phyloP scores from a whole-genome alignment of 2,329 filamentous ascomycete genomes.

The Aspergillus brasiliensis region DNA sequence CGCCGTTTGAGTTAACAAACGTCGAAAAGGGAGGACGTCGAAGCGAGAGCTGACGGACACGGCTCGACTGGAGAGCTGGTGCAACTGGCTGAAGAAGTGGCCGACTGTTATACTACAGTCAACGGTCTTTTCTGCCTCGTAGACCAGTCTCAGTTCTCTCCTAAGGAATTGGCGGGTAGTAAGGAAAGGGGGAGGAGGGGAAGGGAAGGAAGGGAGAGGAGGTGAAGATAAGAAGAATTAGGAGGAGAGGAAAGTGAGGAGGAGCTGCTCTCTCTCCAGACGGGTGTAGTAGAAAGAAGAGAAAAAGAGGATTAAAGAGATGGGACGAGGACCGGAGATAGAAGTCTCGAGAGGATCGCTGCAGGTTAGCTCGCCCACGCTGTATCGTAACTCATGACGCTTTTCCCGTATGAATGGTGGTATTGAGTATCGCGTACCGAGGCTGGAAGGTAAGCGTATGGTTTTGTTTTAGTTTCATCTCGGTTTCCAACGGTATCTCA shows the following conservation, averaged over 20 bases:
- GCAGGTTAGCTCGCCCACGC: conserved; percentile 25
- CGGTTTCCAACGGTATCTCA: conserved; percentile 17
- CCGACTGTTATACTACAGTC: conserved; percentile 29
- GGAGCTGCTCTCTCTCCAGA: conserved; percentile 46
- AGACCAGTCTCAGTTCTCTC: conserved; percentile 44
- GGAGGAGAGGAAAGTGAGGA: conserved; percentile 39
- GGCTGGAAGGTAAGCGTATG: conserved; percentile 14
- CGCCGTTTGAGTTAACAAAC: conserved; percentile 46
- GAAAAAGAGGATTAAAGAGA: conserved; percentile 34
- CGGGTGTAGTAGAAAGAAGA: conserved; percentile 43
- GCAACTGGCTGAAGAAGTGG: conserved; percentile 31
- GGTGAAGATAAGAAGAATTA: conserved; percentile 35
- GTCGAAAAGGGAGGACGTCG: conserved; percentile 39
- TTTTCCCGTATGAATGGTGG: conserved; percentile 18
- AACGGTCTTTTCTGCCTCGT: conserved; percentile 32
- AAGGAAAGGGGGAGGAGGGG: conserved; percentile 27
- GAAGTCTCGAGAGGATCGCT: conserved; percentile 25
- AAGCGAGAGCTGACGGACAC: conserved; percentile 41
- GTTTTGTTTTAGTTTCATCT: conserved; percentile 21
- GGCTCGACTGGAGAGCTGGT: conserved; percentile 42
- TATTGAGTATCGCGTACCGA: conserved; percentile 15
- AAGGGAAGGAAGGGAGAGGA: conserved; percentile 36
- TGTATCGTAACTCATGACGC: conserved; percentile 26
- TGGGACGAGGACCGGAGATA: conserved; percentile 29
- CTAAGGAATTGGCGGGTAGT: conserved; percentile 37